Percentiles rank a stretch among this genome's conserved stretches.
Conservation (phyloP, 2,329 filamentous ascomycete species). For the Alternaria alternata region DNA sequence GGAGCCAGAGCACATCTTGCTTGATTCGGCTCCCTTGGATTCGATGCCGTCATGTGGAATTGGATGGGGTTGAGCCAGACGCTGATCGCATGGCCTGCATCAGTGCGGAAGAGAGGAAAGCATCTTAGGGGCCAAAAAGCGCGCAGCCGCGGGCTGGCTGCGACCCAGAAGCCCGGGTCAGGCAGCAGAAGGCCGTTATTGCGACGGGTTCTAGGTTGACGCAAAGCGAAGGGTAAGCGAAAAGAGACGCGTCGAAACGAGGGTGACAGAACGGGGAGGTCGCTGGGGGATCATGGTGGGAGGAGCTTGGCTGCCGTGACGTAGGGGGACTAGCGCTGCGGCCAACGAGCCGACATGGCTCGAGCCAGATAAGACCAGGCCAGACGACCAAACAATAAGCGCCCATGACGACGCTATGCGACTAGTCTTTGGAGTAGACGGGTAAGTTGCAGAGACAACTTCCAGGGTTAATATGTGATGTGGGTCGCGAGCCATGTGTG, state of each 20-base stretch:
- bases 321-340: constrained; percentile 21
- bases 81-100: constrained; percentile 10
- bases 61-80: neutral
- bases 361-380: constrained; percentile 26
- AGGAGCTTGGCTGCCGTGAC: constrained; percentile 17
- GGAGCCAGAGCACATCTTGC: neutral
- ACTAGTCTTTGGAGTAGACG: constrained; percentile 17
- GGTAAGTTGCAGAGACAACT: constrained; percentile 11
- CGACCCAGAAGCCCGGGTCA: constrained; percentile 21
- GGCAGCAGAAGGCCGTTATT: constrained; percentile 23
- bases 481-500: constrained; percentile 16
- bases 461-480: constrained; percentile 9
- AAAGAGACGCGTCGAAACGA: constrained; percentile 22
- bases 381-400: constrained; percentile 31
- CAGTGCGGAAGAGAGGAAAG: constrained; percentile 8
- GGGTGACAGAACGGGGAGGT: constrained; percentile 17
- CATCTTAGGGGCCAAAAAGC: constrained; percentile 12
- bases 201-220: constrained; percentile 6
- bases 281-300: constrained; percentile 11
- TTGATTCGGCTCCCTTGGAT: neutral
- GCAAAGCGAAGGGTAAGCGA: constrained; percentile 12
- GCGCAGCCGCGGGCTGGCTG: constrained; percentile 13
- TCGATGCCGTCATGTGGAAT: neutral
- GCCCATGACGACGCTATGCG: constrained; percentile 27
- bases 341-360: constrained; percentile 25